Evolutionary conservation across 768 basidiomycete genomes (phyloP).

Genomic region (Coprinopsis marcescibilis): DNA sequence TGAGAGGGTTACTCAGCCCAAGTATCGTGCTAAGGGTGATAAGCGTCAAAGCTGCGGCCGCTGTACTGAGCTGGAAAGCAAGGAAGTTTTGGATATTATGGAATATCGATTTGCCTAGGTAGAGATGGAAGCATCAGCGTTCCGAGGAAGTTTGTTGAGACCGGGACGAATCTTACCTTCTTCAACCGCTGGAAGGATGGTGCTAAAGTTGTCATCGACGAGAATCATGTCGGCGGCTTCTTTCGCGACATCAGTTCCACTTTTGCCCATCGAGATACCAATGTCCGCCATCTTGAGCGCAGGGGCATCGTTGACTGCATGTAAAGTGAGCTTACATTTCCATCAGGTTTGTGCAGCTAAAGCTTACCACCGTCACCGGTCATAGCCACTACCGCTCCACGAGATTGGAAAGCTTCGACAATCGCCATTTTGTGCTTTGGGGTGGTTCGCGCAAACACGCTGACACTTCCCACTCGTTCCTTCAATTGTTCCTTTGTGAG

Average conservation of each 20-base stretch:
- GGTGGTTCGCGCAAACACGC: conserved; percentile 92
- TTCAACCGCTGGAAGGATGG: conserved; percentile 90
- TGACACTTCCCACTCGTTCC: conserved; percentile 76
- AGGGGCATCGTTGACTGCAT: conserved; percentile 86
- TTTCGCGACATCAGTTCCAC: conserved; percentile 98
- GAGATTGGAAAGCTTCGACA: conserved; percentile 85
- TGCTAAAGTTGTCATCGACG: conserved; percentile 95
- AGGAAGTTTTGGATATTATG: conserved; percentile 99
- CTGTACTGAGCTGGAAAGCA: conserved; percentile 94
- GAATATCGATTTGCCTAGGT: conserved; percentile 88
- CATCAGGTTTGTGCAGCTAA: conserved; percentile 4
- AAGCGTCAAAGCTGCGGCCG: conserved; percentile 91
- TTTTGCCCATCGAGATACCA: conserved; percentile 96
- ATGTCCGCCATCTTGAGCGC: conserved; percentile 98
- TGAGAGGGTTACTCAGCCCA: conserved; percentile 85
- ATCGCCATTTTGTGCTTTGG: conserved; percentile 98
- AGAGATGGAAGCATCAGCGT: conserved; percentile 6
- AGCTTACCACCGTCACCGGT: conserved; percentile 88
- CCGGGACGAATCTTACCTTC: conserved; percentile 52
- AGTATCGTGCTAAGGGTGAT: conserved; percentile 93
- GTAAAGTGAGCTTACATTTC: conserved; percentile 6
- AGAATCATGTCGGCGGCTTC: conserved; percentile 97
- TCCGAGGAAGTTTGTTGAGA: conserved; percentile 8
- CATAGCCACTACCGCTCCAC: conserved; percentile 93
- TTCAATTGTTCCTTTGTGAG: conserved; percentile 76